Conservation (phyloP, 2,329 filamentous ascomycete species). For the Colletotrichum tropicale region DNA sequence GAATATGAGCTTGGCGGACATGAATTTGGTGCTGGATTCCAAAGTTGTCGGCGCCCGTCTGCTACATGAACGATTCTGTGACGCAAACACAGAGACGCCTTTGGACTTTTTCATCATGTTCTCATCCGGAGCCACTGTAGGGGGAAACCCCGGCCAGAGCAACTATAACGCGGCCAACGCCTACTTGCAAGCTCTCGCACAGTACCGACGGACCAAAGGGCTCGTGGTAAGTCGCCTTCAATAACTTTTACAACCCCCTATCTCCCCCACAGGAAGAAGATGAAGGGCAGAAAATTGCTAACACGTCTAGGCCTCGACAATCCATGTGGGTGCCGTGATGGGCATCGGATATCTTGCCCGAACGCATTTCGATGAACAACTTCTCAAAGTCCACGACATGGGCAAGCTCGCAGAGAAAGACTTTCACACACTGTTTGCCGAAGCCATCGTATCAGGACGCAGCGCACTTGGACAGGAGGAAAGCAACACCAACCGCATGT, state of each 20-base stretch:
- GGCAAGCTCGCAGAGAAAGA: conserved; percentile 30
- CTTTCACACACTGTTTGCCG: conserved; percentile 45
- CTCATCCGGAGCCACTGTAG: conserved; percentile 30
- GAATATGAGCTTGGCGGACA: conserved; percentile 28
- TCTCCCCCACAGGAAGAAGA: too few relatives aligned
- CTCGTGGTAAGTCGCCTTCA: conserved; percentile 31
- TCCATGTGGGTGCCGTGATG: conserved; percentile 41
- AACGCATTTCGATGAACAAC: conserved; percentile 4
- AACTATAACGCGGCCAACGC: conserved; percentile 47
- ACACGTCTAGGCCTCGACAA: conserved; percentile 27
- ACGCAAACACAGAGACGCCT: not conserved
- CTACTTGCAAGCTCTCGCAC: conserved; percentile 43
- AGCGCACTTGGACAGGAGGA: not conserved
- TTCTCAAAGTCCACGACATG: not conserved
- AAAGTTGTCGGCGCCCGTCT: conserved; percentile 37
- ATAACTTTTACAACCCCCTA: not conserved
- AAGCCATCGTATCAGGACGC: conserved; percentile 37
- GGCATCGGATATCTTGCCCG: conserved; percentile 45
- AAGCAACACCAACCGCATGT: not conserved
- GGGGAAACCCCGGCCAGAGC: conserved; percentile 42
- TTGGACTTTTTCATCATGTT: conserved; percentile 43
- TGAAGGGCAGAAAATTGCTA: not conserved
- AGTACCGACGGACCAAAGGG: conserved; percentile 29
- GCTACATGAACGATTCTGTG: conserved; percentile 32
- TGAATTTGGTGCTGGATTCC: conserved; percentile 30